Evolutionary conservation across 1,284 basidiomycete species (phyloP), one percentile per base, ranked within the genome.

Genomic region (Somion occarium): DNA sequence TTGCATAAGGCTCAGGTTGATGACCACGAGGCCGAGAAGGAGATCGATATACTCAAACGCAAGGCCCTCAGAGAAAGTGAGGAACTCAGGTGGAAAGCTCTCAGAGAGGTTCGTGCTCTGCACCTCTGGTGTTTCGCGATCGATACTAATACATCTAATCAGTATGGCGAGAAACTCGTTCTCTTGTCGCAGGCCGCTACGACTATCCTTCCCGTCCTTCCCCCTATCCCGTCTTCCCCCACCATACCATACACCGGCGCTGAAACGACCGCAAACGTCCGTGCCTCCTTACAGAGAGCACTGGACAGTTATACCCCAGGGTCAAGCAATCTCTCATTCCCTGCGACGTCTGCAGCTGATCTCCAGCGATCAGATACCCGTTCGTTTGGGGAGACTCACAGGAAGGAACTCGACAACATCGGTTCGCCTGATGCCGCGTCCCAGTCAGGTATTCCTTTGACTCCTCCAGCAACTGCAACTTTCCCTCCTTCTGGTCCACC

Each of bases 371-470:
- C 82, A 2, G 84, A 91, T 59, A 88, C 85, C 0, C 79, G 78
- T 49, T 88, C 84, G 64, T 91, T 91, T 60, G 88, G 88, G 7
- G 85, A 85, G 65, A 90, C 82, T 38, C 88, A 91, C 61, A 85
- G 85, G 1, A 74, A 71, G 39, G 89, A 91, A 67, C 73, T 91
- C 20, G 76, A 74, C 13, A 74, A 71, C 56, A 82, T 88, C 52
- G 66, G 67, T 46, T 67, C 74, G 4, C 63, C 65, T 2, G 57
- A 60, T 5, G 61, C 62, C n/a, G 58, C 65, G 23, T 59, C 48
- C 18, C 66, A 68, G 49, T 64, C 69, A 22, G 66, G 65, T 48
- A 60, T 75, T 46, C 67, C 76, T 20, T 25, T 74, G n/a, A 73
- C 76, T 0, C 73, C 78, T 13, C 73, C 73, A 0, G 56, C 62